These are phyloP conservation scores for Claviceps spartinae DNA, from an alignment of 2,329 filamentous ascomycete genomes.

Conservation along the genomic window DNA sequence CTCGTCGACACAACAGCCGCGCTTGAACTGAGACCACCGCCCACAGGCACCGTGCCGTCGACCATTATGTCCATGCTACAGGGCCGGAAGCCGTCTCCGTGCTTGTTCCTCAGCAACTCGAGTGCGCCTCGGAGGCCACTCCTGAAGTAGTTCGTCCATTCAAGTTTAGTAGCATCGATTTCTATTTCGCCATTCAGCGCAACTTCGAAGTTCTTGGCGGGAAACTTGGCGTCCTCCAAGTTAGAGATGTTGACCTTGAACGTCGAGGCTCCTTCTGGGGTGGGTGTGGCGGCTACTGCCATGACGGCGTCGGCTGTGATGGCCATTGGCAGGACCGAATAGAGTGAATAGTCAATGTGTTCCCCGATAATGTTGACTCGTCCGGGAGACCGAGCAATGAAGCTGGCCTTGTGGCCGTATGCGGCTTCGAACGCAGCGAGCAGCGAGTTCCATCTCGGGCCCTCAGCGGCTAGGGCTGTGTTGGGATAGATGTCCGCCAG, in stretches of 20 bases:
- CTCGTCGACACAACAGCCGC: slow-evolving; percentile 88
- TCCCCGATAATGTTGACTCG: slow-evolving; percentile 98
- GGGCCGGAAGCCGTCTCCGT: slow-evolving; percentile 47
- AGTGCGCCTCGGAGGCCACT: slow-evolving; percentile 75
- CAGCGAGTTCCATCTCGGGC: slow-evolving; percentile 61
- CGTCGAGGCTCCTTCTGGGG: slow-evolving; percentile 33
- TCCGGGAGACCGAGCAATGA: slow-evolving; percentile 80
- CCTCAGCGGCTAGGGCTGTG: slow-evolving; percentile 54
- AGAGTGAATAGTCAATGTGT: slow-evolving; percentile 97
- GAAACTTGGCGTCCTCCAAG: slow-evolving; percentile 61
- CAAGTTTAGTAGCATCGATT: slow-evolving; percentile 73
- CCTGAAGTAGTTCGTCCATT: slow-evolving; percentile 99
- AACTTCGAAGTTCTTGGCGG: slow-evolving; percentile 60
- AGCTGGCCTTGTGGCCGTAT: slow-evolving; percentile 60
- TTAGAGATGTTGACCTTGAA: slow-evolving; percentile 70
- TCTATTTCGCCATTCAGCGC: slow-evolving; percentile 48
- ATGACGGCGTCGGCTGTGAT: slow-evolving; percentile 84
- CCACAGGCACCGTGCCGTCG: slow-evolving; percentile 82
- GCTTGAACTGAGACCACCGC: slow-evolving; percentile 84
- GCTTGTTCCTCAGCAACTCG: slow-evolving; percentile 57
- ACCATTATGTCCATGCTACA: slow-evolving; percentile 73
- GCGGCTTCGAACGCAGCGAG: slow-evolving; percentile 54
- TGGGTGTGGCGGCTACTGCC: slow-evolving; percentile 51
- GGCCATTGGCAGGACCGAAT: slow-evolving; percentile 90
- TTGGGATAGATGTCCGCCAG: slow-evolving; percentile 74